A percentile compares a stretch with the other conserved stretches of the same genome.
phyloP scores from a whole-genome alignment of 2,329 filamentous ascomycete species.

The Aspergillus sp. region DNA sequence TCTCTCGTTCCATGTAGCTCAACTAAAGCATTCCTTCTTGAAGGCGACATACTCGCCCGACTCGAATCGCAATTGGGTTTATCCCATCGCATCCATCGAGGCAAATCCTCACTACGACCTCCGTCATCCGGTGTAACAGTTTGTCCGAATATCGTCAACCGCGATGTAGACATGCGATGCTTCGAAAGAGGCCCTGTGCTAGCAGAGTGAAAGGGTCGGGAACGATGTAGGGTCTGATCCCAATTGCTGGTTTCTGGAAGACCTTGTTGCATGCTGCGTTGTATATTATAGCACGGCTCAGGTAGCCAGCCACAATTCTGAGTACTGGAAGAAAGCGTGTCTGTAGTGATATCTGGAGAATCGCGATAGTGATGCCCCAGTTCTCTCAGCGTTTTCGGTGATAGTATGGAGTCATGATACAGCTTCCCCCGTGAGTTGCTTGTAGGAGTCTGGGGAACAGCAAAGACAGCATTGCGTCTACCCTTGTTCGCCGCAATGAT shows the following conservation, averaged over 20 bases:
- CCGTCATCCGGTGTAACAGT: conserved; percentile 1
- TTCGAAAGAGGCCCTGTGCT: too few relatives aligned
- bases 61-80: too few relatives aligned
- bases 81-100: not conserved
- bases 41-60: too few relatives aligned
- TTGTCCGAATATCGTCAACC: conserved; percentile 18
- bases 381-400: not conserved
- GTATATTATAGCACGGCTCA: conserved; percentile 12
- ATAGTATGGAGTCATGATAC: not conserved
- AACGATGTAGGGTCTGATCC: too few relatives aligned
- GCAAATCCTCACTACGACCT: not conserved
- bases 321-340: conserved; percentile 7
- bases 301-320: conserved; percentile 16
- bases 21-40: too few relatives aligned
- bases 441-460: not conserved
- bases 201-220: not conserved
- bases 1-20: not conserved
- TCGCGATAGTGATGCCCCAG: not conserved
- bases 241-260: not conserved
- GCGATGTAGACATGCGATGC: not conserved
- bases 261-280: not conserved
- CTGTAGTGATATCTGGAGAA: not conserved
- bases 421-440: not conserved
- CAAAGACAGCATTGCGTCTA: conserved; percentile 1
- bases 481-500: conserved; percentile 20